These are phyloP conservation scores for Ganoderma lingzhi DNA, from an alignment of 1,284 basidiomycete species.

Conservation along the genomic window DNA sequence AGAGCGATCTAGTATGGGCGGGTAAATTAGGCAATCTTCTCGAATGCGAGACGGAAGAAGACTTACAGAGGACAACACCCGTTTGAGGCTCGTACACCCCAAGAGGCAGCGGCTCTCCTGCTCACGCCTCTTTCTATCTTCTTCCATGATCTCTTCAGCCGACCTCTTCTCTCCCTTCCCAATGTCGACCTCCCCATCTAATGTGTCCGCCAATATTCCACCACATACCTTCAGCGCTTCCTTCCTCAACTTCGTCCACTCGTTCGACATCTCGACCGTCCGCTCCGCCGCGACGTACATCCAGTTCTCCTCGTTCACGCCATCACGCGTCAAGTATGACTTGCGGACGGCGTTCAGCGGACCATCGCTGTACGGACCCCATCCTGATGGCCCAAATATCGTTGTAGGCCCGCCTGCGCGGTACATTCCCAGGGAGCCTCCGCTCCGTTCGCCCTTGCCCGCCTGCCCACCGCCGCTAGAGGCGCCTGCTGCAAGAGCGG, in stretches of 20 bases:
- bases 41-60: slow-evolving; percentile 14
- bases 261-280: slow-evolving; percentile 66
- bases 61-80: slow-evolving; percentile 72
- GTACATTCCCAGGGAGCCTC: slow-evolving; percentile 68
- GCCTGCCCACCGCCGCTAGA: slow-evolving; percentile 44
- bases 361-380: slow-evolving; percentile 86
- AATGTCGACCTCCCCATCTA: slow-evolving; percentile 25
- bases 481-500: slow-evolving; percentile 50
- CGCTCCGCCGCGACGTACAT: slow-evolving; percentile 81
- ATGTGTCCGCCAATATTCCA: slow-evolving; percentile 44
- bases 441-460: slow-evolving; percentile 46
- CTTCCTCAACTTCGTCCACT: slow-evolving; percentile 68
- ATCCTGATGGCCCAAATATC: slow-evolving; percentile 83
- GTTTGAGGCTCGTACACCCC: slow-evolving; percentile 82
- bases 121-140: slow-evolving; percentile 35
- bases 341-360: slow-evolving; percentile 83
- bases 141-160: slow-evolving; percentile 39
- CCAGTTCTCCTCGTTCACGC: slow-evolving; percentile 89
- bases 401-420: slow-evolving; percentile 88
- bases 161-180: slow-evolving; percentile 34
- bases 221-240: slow-evolving; percentile 61
- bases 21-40: slow-evolving; percentile 21
- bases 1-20: slow-evolving; percentile 58
- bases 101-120: slow-evolving; percentile 51
- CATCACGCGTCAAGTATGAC: slow-evolving; percentile 72